These are phyloP conservation scores for Tylopilus intermedius DNA, from an alignment of 768 basidiomycete species.

Conservation along the genomic window DNA sequence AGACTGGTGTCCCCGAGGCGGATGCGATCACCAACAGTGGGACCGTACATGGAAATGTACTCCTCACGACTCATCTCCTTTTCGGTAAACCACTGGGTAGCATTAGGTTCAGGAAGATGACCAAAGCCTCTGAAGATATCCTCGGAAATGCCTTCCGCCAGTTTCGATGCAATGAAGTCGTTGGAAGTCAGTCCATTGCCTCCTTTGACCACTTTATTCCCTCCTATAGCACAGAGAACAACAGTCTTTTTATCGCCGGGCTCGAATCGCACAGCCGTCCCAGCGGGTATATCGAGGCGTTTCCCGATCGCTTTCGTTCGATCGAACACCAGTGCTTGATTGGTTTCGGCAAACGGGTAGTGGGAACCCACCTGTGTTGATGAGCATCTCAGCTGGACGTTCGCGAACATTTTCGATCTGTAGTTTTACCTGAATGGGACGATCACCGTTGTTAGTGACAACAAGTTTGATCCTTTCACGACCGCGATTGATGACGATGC, in stretches of 20 bases:
- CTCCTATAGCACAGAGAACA: slow-evolving; percentile 73
- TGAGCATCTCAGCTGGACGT: background rate
- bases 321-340: slow-evolving; percentile 76
- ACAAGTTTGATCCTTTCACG: slow-evolving; percentile 62
- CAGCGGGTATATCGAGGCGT: slow-evolving; percentile 87
- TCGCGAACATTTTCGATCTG: background rate
- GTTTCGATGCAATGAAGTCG: slow-evolving; percentile 40
- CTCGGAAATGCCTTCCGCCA: slow-evolving; percentile 34
- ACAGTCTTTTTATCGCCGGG: slow-evolving; percentile 88
- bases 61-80: slow-evolving; percentile 60
- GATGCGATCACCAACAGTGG: slow-evolving; percentile 86
- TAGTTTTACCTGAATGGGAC: slow-evolving; percentile 77
- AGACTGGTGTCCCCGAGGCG: slow-evolving; percentile 84
- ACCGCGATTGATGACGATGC: slow-evolving; percentile 73
- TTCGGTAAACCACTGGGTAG: slow-evolving; percentile 44
- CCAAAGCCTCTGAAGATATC: slow-evolving; percentile 49
- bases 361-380: slow-evolving; percentile 77
- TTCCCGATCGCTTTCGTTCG: slow-evolving; percentile 75
- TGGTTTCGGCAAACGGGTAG: slow-evolving; percentile 92
- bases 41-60: slow-evolving; percentile 94
- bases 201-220: slow-evolving; percentile 65
- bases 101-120: slow-evolving; percentile 64
- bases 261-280: slow-evolving; percentile 95
- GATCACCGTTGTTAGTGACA: slow-evolving; percentile 88
- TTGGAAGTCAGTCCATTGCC: slow-evolving; percentile 56